Conservation (phyloP, 306 rosid genomes). For the Quercus parvula region DNA sequence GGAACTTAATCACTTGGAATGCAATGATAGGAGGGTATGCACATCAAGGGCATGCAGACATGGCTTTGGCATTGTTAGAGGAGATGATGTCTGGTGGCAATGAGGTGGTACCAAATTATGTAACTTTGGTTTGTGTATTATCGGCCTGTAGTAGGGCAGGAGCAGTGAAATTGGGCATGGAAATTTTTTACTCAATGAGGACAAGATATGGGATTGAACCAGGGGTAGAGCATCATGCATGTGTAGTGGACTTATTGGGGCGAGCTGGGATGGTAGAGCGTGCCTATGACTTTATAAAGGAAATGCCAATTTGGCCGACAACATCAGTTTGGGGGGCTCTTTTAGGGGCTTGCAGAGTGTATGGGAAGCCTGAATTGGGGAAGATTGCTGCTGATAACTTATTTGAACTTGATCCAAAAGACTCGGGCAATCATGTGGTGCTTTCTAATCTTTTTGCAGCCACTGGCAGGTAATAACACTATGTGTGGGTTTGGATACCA, state of each 20-base stretch:
- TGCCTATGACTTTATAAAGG: slow-evolving; percentile 65
- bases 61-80: slow-evolving; percentile 61
- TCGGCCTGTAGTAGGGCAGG: slow-evolving; percentile 86
- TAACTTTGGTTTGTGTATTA: slow-evolving; percentile 69
- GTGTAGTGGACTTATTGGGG: slow-evolving; percentile 74
- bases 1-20: slow-evolving; percentile 73
- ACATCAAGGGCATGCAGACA: slow-evolving; percentile 63
- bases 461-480: slow-evolving; percentile 61
- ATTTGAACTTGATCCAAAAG: slow-evolving; percentile 79
- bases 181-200: slow-evolving; percentile 65
- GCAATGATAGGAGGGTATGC: slow-evolving; percentile 75
- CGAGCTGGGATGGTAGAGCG: slow-evolving; percentile 82
- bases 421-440: slow-evolving; percentile 87
- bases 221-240: slow-evolving; percentile 83
- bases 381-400: slow-evolving; percentile 73
- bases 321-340: slow-evolving; percentile 92
- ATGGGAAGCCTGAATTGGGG: slow-evolving; percentile 65
- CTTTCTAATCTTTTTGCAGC: slow-evolving; percentile 82
- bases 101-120: slow-evolving; percentile 48
- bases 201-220: slow-evolving; percentile 51
- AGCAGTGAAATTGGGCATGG: slow-evolving; percentile 62
- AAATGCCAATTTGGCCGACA: slow-evolving; percentile 66
- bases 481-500: too few species aligned
- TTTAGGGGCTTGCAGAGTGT: slow-evolving; percentile 74
- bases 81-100: slow-evolving; percentile 38